These are phyloP conservation scores for Periconia digitata DNA, from an alignment of 2,329 filamentous ascomycete species.

Conservation along the genomic window DNA sequence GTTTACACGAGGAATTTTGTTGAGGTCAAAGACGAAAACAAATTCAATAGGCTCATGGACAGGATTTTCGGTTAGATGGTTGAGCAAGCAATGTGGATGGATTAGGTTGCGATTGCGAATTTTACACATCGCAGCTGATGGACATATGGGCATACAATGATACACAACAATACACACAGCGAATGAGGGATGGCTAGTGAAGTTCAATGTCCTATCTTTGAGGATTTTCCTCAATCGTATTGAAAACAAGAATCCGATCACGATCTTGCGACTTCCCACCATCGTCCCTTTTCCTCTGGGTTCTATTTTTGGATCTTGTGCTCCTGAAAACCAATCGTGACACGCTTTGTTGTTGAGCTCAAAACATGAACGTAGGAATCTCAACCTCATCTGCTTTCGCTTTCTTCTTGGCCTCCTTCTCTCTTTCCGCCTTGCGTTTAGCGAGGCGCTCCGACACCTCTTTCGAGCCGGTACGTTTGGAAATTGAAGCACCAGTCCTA, in stretches of 20 bases:
- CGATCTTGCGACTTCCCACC: too few relatives aligned
- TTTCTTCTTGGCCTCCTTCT: conserved; percentile 27
- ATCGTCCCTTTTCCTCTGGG: too few relatives aligned
- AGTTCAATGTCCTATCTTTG: too few relatives aligned
- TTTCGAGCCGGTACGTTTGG: conserved; percentile 11
- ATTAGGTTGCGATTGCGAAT: background rate
- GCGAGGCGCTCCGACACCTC: conserved; percentile 30
- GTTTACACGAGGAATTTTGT: conserved; percentile 67
- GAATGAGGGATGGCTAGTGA: too few relatives aligned
- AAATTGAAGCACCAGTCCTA: background rate
- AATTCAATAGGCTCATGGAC: conserved; percentile 46
- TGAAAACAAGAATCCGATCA: too few relatives aligned
- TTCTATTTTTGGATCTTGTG: background rate
- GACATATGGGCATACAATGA: too few relatives aligned
- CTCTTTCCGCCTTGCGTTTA: conserved; percentile 32
- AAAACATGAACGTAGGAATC: conserved; percentile 51
- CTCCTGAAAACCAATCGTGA: background rate
- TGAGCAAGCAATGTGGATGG: background rate
- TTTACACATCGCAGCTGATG: background rate
- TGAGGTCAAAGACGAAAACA: conserved; percentile 52
- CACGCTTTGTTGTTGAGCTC: background rate
- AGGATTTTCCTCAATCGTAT: too few relatives aligned
- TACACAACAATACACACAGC: too few relatives aligned
- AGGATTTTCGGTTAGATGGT: conserved; percentile 45
- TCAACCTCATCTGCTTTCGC: conserved; percentile 28